Conservation (phyloP, 768 basidiomycete genomes). For the Artomyces pyxidatus region DNA sequence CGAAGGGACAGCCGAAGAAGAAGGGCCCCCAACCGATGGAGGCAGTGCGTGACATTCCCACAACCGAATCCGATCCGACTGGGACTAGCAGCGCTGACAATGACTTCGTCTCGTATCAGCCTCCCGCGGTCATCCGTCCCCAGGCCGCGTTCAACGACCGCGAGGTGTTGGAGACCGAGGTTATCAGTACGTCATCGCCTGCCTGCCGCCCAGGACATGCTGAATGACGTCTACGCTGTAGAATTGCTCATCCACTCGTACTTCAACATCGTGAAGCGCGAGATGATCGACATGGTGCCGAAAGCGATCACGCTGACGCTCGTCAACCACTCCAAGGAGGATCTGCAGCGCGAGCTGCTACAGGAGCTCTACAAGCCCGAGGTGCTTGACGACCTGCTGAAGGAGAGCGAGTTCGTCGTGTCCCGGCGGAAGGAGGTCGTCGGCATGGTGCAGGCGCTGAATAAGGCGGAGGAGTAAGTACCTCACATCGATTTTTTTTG, state of each 20-base stretch:
- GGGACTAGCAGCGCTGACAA: slow-evolving; percentile 13
- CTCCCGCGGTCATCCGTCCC: slow-evolving; percentile 82
- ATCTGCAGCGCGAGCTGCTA: slow-evolving; percentile 86
- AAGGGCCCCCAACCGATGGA: slow-evolving; percentile 52
- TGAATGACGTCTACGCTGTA: slow-evolving; percentile 25
- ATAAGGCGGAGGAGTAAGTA: slow-evolving; percentile 93
- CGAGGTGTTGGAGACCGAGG: slow-evolving; percentile 97
- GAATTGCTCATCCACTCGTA: slow-evolving; percentile 95
- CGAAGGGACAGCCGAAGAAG: slow-evolving; percentile 50
- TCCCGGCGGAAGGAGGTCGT: slow-evolving; percentile 90
- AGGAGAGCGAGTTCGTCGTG: slow-evolving; percentile 89
- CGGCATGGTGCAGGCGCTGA: slow-evolving; percentile 87
- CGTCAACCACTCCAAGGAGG: slow-evolving; percentile 89
- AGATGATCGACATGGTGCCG: slow-evolving; percentile 99
- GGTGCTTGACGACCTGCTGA: slow-evolving; percentile 88
- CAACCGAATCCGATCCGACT: not conserved
- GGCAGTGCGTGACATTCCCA: slow-evolving; percentile 30
- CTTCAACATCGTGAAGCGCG: slow-evolving; percentile 97
- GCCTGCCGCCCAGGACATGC: not conserved
- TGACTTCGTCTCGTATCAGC: slow-evolving; percentile 43
- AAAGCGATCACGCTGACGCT: slow-evolving; percentile 91
- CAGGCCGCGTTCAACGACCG: slow-evolving; percentile 87
- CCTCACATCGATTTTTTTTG: slow-evolving; percentile 1
- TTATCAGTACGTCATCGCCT: slow-evolving; percentile 79
- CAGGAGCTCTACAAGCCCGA: slow-evolving; percentile 98